A percentile compares a stretch with the other conserved stretches of the same genome.
phyloP scores from a whole-genome alignment of 495 filamentous ascomycete genomes.

The Schizothecium vesticola region DNA sequence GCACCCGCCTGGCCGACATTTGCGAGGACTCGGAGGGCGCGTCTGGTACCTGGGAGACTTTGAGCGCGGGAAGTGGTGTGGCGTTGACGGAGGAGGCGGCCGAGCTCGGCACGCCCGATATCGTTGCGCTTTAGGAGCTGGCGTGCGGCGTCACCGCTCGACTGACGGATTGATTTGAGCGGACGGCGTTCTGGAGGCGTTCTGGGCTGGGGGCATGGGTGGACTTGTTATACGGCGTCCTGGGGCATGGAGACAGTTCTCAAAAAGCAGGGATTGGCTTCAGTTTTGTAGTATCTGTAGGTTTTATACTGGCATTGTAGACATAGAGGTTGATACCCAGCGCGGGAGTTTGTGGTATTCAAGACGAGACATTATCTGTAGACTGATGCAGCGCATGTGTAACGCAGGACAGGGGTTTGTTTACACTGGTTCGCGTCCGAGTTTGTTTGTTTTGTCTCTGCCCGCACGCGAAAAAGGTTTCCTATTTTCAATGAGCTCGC shows the following conservation, averaged over 20 bases:
- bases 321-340: not conserved
- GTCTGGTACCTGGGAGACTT: not conserved
- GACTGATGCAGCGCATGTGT: not conserved
- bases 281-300: not conserved
- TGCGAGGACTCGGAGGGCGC: not conserved
- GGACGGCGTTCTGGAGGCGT: no score
- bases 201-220: not conserved
- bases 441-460: not conserved
- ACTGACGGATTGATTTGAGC: not conserved
- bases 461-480: not conserved
- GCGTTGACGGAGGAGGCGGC: constrained; percentile 56
- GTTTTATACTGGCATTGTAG: not conserved
- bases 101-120: constrained; percentile 45
- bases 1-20: not conserved
- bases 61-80: constrained; percentile 36
- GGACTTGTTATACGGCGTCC: not conserved
- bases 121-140: constrained; percentile 1
- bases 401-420: not conserved
- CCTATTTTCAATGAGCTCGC: not conserved
- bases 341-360: not conserved
- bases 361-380: not conserved
- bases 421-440: not conserved
- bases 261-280: not conserved
- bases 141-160: not conserved
- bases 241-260: not conserved